Conservation (phyloP, 2,329 filamentous ascomycete species). For the Cladosporium sp. region DNA sequence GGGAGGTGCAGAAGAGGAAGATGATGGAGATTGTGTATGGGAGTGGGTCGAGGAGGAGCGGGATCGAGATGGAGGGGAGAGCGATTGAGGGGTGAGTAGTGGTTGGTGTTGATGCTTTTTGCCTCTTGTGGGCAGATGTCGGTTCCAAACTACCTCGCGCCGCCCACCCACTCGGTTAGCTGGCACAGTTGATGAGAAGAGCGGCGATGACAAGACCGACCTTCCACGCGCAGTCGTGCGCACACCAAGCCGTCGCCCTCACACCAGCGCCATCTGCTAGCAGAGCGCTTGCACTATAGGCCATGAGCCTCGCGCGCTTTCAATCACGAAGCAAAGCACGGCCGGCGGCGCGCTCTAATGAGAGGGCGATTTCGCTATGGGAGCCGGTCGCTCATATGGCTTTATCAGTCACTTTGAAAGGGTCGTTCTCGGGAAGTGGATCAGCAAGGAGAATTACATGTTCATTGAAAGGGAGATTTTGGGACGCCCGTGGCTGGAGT, state of each 20-base stretch:
- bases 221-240: not conserved
- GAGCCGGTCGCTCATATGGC: no score
- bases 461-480: not conserved
- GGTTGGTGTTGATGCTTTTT: not conserved
- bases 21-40: slow-evolving; percentile 39
- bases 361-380: not conserved
- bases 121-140: not conserved
- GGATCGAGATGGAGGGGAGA: slow-evolving; percentile 17
- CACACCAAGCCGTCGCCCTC: not conserved
- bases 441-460: not conserved
- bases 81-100: slow-evolving; percentile 17
- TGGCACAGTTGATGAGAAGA: not conserved
- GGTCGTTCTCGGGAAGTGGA: not conserved
- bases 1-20: slow-evolving; percentile 63
- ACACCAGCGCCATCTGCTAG: not conserved
- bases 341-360: not conserved
- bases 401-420: not conserved
- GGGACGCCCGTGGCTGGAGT: not conserved
- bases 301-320: not conserved
- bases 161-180: not conserved
- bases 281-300: not conserved
- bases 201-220: not conserved
- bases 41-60: slow-evolving; percentile 29
- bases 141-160: not conserved
- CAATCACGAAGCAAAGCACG: not conserved